These are phyloP conservation scores for Mimosa bimucronata DNA, from an alignment of 306 rosid genomes.

Conservation along the genomic window DNA sequence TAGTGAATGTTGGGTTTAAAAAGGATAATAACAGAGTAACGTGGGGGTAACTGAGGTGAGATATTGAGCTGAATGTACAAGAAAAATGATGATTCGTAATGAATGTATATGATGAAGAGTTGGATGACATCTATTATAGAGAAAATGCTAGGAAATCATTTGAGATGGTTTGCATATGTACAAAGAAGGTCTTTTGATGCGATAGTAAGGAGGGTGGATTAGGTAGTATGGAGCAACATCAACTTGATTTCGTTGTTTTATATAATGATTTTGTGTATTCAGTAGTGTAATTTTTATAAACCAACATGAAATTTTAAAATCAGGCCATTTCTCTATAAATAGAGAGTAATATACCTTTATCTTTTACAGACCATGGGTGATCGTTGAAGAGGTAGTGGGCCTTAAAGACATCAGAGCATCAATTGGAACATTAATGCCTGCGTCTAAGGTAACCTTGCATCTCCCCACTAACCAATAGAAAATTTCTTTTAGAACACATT, in stretches of 20 bases:
- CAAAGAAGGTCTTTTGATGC: not conserved
- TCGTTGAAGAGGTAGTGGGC: conserved; percentile 48
- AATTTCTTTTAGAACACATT: conserved; percentile 4
- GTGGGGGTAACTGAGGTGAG: not conserved
- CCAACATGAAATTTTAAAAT: not conserved
- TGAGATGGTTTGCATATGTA: not conserved
- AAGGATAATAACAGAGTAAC: not conserved
- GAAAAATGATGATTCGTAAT: not conserved
- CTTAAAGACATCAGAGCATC: conserved; percentile 44
- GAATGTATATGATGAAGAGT: not conserved
- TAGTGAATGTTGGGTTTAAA: not conserved
- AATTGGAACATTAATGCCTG: conserved; percentile 43
- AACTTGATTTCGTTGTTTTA: not conserved
- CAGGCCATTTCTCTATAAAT: not conserved
- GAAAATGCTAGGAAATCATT: not conserved
- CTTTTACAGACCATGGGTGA: conserved; percentile 80
- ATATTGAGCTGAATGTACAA: not conserved
- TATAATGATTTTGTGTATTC: not conserved
- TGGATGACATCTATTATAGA: not conserved
- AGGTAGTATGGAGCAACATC: not conserved
- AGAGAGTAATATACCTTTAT: not conserved
- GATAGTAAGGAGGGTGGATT: not conserved
- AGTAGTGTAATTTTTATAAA: not conserved
- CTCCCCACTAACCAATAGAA: not conserved
- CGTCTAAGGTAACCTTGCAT: conserved; percentile 52